Evolutionary conservation across 108 stramenopile genomes (phyloP).

Genomic region (Cyclostephanos invisitatus): DNA sequence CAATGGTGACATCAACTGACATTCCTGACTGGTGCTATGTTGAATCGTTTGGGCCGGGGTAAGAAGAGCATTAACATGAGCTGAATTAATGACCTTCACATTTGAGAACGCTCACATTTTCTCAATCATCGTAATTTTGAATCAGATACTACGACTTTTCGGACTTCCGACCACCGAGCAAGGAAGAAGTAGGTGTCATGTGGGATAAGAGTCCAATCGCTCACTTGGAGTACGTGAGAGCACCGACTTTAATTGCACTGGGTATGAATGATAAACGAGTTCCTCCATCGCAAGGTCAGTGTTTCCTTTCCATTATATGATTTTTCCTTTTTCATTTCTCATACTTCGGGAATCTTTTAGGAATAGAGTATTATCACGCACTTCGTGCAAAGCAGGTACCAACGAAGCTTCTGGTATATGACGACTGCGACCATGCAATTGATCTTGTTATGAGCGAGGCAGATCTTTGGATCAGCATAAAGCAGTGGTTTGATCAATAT

Average conservation of each 20-base stretch:
- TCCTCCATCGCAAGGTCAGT: conserved; percentile 66
- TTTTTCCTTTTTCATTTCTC: background rate
- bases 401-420: conserved; percentile 72
- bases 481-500: conserved; percentile 76
- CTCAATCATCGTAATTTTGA: background rate
- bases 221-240: conserved; percentile 67
- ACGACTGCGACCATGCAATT: conserved; percentile 80
- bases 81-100: background rate
- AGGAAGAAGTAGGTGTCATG: conserved; percentile 57
- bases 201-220: conserved; percentile 73
- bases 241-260: conserved; percentile 86
- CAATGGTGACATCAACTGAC: conserved; percentile 88
- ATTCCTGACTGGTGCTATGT: conserved; percentile 94
- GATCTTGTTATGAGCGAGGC: conserved; percentile 67
- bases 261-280: conserved; percentile 80
- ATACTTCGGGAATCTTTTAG: conserved; percentile 81
- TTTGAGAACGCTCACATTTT: too few relatives aligned
- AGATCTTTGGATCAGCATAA: conserved; percentile 82
- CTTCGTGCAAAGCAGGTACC: conserved; percentile 62
- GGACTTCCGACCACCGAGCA: conserved; percentile 57
- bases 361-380: conserved; percentile 76
- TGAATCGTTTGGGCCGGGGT: conserved; percentile 67
- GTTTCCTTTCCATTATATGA: background rate
- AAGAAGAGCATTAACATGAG: background rate
- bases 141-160: conserved; percentile 56